Percentiles rank a stretch among this genome's conserved stretches.
These are phyloP conservation scores for Buxus sempervirens DNA, from an alignment of 164 flowering plant genomes.

Conservation along the genomic window DNA sequence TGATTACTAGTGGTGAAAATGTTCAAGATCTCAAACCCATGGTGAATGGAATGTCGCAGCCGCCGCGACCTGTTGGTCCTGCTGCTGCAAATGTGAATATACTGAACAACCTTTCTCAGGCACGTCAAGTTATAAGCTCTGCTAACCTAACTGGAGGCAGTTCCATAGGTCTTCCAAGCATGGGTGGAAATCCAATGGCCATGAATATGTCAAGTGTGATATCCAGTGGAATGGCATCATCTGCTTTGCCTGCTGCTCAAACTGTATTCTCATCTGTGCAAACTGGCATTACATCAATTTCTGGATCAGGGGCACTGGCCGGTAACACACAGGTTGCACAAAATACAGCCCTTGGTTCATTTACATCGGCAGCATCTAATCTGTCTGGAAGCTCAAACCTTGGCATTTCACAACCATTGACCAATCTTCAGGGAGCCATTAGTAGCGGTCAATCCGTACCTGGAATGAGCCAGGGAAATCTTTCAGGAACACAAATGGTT, in stretches of 20 bases:
- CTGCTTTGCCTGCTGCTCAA: slow-evolving; percentile 59
- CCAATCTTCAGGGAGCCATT: slow-evolving; percentile 57
- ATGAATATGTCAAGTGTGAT: slow-evolving; percentile 92
- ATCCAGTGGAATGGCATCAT: slow-evolving; percentile 82
- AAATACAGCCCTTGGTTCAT: slow-evolving; percentile 50
- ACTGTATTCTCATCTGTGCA: slow-evolving; percentile 63
- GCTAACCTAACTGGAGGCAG: slow-evolving; percentile 63
- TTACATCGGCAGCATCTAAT: slow-evolving; percentile 53
- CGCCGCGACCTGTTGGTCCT: slow-evolving; percentile 56
- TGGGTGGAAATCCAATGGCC: slow-evolving; percentile 66
- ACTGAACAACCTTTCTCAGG: slow-evolving; percentile 81
- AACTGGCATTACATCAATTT: slow-evolving; percentile 44
- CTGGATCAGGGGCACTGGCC: slow-evolving; percentile 54
- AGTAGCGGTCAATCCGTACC: slow-evolving; percentile 61
- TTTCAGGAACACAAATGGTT: slow-evolving; percentile 60
- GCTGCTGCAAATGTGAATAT: slow-evolving; percentile 81
- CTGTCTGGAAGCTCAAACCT: slow-evolving; percentile 57
- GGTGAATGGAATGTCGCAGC: slow-evolving; percentile 48
- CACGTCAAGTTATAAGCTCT: slow-evolving; percentile 61
- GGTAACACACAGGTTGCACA: slow-evolving; percentile 56
- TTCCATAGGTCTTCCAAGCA: slow-evolving; percentile 62
- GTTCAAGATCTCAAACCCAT: slow-evolving; percentile 67
- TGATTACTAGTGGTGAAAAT: slow-evolving; percentile 47
- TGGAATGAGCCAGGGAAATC: slow-evolving; percentile 63
- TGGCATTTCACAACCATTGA: slow-evolving; percentile 60